Base-by-base conservation (phyloP, 2,329 filamentous ascomycete genomes). In the Leptoxyphium fumago region DNA sequence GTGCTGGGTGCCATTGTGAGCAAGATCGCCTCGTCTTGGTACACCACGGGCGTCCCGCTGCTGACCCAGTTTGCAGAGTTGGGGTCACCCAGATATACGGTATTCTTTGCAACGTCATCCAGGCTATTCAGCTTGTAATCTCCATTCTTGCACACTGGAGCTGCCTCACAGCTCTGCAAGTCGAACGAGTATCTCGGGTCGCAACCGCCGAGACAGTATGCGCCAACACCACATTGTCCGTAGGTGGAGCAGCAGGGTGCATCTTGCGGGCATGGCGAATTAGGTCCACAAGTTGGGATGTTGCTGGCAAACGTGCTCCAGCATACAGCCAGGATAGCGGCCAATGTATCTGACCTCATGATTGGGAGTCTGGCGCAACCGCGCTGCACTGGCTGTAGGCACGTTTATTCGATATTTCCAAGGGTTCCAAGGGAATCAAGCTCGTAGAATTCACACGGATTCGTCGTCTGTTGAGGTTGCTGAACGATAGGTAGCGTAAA, bases 161-260 rank as follows among this genome's bases (percentile, higher is more conserved):
- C 81, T 13, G 91, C 85, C 7, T 84, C 78, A 64, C 91, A 98
- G 2, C 89, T 80, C 52, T 93, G 78, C 54, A 95, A 73, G 10
- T 76, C 76, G 69, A 80, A 83, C 40, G 89, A 96, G 67, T 80
- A 81, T 59, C 79, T 75, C 29, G 87, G 84, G 61, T 96, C 89
- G 69, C 91, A 98, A 50, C 91, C 91, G 56, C 91, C 91, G 15
- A 98, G 77, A 60, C 91, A 98, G 74, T 84, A 96, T 45, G 88
- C 91, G 57, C 91, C 91, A 45, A 87, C 78, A 68, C 89, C 91
- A 59, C 91, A 96, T 64, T 89, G 73, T 55, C 85, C 85, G 65
- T 95, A 96, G 65, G 91, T 55, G 10, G 60, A 62, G 43, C 61
- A 63, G 55, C 61, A 63, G 17, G 61, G 61, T 26, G 60, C 44